Base-by-base conservation (phyloP, 805 yeast species). In the Candida golubevii region DNA sequence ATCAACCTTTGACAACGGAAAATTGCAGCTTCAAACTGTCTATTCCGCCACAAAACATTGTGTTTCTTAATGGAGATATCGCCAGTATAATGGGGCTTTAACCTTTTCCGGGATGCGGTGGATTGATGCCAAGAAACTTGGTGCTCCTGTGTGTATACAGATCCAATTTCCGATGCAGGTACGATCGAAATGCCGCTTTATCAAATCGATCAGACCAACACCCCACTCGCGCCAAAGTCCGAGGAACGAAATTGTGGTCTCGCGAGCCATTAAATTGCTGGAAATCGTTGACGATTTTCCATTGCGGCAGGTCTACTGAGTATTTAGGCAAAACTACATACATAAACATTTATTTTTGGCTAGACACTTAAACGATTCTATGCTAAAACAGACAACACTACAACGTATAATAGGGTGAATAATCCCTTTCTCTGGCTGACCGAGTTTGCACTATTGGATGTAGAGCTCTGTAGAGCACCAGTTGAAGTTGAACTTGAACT, bases 141-240 rank as follows among this genome's bases (percentile, higher is more conserved):
- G 23, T 5, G 23, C 3, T 18, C 23, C 23, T 18, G 23, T 18
- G 23, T 18, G 5, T 18, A 18, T 12, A 29, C 32, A 12, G 32
- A 29, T 29, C 6, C 6, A 29, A 6, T 5, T 15, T 36, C 27
- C 9, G 11, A 26, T 36, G 44, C 39, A 41, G 39, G 39, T 14
- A 11, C 15, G n/a, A 10, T 8, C 32, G 12, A 31, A 41, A 15
- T 32, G 44, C 44, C 39, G 39, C 44, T 23, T 41, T 41, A 41
- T 41, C 44, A 26, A 41, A 30, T 26, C 26, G 34, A 41, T 41
- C 44, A 31, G 44, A 26, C 36, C 23, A 18, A 18, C 5, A 18
- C 23, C 23, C 5, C 23, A 18, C 23, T 18, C 23, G 23, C 23
- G 23, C 23, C 23, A 18, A 18, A 5, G 5, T 18, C 23, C 23